Evolutionary conservation across 306 rosid genomes (phyloP).

Genomic region (Vachellia collinsii): DNA sequence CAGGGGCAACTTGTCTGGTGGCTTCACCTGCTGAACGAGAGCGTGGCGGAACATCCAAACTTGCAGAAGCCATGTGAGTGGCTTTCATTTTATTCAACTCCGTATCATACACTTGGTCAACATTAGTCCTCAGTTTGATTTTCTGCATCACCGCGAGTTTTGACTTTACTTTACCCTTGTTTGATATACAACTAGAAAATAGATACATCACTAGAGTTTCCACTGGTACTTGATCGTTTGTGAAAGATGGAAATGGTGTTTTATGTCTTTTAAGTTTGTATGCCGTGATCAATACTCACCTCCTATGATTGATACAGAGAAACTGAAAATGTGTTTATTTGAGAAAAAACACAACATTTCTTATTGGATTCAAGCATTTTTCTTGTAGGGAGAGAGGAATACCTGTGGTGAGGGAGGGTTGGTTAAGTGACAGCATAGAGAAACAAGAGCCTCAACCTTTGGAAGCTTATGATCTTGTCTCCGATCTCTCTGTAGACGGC

Average conservation of each 20-base stretch:
- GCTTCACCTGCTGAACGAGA: conserved; percentile 79
- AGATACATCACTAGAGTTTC: not conserved
- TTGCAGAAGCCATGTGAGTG: conserved; percentile 78
- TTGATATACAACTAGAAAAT: no score
- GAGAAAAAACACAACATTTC: not conserved
- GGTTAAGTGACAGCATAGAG: conserved; percentile 74
- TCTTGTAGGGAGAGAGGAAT: conserved; percentile 66
- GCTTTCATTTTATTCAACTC: not conserved
- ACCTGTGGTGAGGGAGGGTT: conserved; percentile 70
- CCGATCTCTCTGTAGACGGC: conserved; percentile 73
- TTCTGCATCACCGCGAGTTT: not conserved
- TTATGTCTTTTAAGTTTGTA: not conserved
- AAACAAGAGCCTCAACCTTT: conserved; percentile 84
- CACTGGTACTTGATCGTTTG: not conserved
- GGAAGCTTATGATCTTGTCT: conserved; percentile 71
- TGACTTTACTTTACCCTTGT: not conserved
- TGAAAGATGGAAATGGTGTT: not conserved
- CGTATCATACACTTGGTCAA: no score
- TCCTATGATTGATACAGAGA: not conserved
- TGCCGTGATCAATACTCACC: not conserved
- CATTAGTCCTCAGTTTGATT: not conserved
- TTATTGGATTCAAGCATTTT: not conserved
- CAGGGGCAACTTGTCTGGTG: conserved; percentile 77
- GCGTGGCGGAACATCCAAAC: conserved; percentile 82
- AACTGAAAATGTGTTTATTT: not conserved